A percentile compares a stretch with the other conserved stretches of the same genome.
Evolutionary conservation across 805 yeast species (phyloP).

Genomic region (Candida mattraensis): DNA sequence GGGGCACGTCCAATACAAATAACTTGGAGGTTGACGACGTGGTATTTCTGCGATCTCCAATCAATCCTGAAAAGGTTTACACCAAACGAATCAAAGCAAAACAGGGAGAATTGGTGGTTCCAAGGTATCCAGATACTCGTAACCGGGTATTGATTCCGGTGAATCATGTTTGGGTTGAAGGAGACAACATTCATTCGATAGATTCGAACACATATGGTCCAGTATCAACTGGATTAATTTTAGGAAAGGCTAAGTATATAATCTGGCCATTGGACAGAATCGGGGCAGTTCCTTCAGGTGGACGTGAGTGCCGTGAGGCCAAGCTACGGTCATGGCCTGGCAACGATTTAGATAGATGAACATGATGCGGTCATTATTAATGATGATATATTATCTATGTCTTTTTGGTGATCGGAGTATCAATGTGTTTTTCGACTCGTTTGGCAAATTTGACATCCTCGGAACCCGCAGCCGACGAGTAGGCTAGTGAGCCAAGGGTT

Average conservation of each 20-base stretch:
- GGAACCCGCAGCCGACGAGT: constrained; percentile 17
- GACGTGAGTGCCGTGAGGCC: constrained; percentile 47
- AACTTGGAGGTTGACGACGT: constrained; percentile 65
- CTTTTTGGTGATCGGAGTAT: constrained; percentile 32
- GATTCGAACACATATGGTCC: constrained; percentile 92
- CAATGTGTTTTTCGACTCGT: constrained; percentile 28
- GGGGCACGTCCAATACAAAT: constrained; percentile 46
- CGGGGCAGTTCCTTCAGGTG: constrained; percentile 51
- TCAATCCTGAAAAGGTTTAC: constrained; percentile 71
- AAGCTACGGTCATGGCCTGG: constrained; percentile 13
- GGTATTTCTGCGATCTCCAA: constrained; percentile 74
- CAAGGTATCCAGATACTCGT: constrained; percentile 69
- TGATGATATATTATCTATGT: constrained; percentile 8
- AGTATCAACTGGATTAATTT: constrained; percentile 71
- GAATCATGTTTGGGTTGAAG: constrained; percentile 92
- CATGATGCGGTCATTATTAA: too few species aligned
- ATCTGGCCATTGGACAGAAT: constrained; percentile 68
- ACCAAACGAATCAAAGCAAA: constrained; percentile 78
- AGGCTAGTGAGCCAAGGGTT: constrained; percentile 24
- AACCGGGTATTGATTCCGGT: constrained; percentile 62
- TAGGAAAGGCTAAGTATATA: constrained; percentile 70
- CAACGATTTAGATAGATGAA: too few species aligned
- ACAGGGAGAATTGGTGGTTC: constrained; percentile 66
- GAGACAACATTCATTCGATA: constrained; percentile 81
- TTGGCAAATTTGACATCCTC: constrained; percentile 19